A percentile compares a stretch with the other conserved stretches of the same genome.
phyloP scores from a whole-genome alignment of 2,329 filamentous ascomycete species.

The Sclerotinia nivalis region DNA sequence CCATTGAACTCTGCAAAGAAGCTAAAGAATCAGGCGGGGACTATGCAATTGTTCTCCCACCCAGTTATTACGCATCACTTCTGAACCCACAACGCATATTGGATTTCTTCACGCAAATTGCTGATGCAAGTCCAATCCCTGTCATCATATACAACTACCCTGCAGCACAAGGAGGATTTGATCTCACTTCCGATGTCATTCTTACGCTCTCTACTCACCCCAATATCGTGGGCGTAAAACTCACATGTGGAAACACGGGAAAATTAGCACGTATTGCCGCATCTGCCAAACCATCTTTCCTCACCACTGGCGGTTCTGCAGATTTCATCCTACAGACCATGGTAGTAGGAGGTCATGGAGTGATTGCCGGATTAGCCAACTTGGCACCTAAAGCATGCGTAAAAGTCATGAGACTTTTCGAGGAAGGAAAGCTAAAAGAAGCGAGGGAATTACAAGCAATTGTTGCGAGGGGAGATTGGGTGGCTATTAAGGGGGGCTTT shows the following conservation, averaged over 20 bases:
- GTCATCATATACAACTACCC: constrained; percentile 52
- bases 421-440: constrained; percentile 55
- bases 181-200: constrained; percentile 47
- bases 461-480: constrained; percentile 66
- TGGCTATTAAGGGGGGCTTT: constrained; percentile 64
- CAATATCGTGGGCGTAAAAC: constrained; percentile 44
- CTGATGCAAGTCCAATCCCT: constrained; percentile 45
- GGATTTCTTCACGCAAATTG: constrained; percentile 53
- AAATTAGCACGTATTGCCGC: constrained; percentile 48
- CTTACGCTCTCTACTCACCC: constrained; percentile 39
- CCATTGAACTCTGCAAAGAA: constrained; percentile 44
- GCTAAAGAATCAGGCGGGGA: constrained; percentile 44
- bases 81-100: constrained; percentile 51
- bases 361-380: constrained; percentile 20
- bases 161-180: constrained; percentile 46
- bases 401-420: constrained; percentile 58
- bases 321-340: constrained; percentile 18
- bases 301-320: constrained; percentile 14
- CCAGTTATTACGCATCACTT: constrained; percentile 46
- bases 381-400: constrained; percentile 51
- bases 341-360: constrained; percentile 19
- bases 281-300: constrained; percentile 5
- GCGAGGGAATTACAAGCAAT: constrained; percentile 61
- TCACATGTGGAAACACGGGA: constrained; percentile 45
- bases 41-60: constrained; percentile 44